A percentile compares a stretch with the other conserved stretches of the same genome.
Evolutionary conservation across 805 yeast species (phyloP).

Genomic region (Wickerhamiella sorbophila): DNA sequence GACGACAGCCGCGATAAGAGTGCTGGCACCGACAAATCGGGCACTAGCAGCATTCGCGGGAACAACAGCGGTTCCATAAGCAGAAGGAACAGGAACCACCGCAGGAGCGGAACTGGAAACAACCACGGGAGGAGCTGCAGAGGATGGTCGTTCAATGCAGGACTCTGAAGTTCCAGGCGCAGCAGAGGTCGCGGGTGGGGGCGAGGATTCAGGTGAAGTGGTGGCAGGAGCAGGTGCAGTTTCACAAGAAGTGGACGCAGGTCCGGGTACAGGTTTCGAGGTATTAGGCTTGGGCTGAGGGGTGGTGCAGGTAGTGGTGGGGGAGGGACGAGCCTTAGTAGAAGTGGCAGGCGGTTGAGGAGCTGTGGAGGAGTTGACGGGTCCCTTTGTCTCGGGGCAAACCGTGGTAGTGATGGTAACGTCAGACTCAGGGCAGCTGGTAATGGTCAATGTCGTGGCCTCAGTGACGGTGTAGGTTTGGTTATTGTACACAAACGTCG

Average conservation of each 20-base stretch:
- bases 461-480: not conserved
- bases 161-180: not conserved
- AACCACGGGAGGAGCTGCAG: too few species aligned
- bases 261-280: not conserved
- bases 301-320: not conserved
- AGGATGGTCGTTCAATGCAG: too few species aligned
- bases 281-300: not conserved
- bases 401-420: not conserved
- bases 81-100: too few species aligned
- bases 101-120: too few species aligned
- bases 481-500: conserved; percentile 5
- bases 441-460: not conserved
- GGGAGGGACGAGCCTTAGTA: not conserved
- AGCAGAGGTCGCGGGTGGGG: not conserved
- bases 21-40: too few species aligned
- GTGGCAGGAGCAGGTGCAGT: not conserved
- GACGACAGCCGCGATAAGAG: too few species aligned
- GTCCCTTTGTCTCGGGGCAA: not conserved
- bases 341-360: not conserved
- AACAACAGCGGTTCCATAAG: too few species aligned
- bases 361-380: not conserved
- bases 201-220: not conserved
- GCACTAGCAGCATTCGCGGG: too few species aligned
- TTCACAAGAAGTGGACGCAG: not conserved
- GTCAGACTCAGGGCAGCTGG: not conserved